Conservation (phyloP, 805 yeast species). For the Wickerhamiella hasegawae region DNA sequence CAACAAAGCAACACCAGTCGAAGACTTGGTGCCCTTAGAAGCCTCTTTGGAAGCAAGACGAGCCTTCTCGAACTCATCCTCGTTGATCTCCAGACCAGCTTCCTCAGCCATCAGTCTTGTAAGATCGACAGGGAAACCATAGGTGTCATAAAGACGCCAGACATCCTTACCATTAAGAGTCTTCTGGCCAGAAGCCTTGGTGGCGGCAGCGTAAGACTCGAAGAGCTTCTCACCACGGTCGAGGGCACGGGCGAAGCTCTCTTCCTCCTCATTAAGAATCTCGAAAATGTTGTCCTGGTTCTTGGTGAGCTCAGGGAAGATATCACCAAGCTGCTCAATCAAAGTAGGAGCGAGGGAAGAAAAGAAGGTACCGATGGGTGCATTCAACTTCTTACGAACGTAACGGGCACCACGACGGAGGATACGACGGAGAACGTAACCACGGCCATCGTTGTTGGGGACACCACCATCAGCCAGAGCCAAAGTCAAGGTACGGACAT, state of each 20-base stretch:
- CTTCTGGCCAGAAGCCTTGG: constrained; percentile 58
- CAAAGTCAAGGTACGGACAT: constrained; percentile 89
- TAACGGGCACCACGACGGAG: constrained; percentile 96
- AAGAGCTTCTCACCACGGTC: constrained; percentile 96
- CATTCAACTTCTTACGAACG: constrained; percentile 89
- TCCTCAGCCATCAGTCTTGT: constrained; percentile 99
- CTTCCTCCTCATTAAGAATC: constrained; percentile 90
- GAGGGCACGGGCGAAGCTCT: constrained; percentile 83
- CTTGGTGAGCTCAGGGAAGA: constrained; percentile 80
- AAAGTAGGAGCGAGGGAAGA: constrained; percentile 84
- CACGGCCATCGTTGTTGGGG: constrained; percentile 98
- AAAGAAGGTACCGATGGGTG: constrained; percentile 89
- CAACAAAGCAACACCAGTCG: constrained; percentile 40
- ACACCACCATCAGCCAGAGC: constrained; percentile 98
- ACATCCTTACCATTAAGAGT: constrained; percentile 84
- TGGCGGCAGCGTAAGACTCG: constrained; percentile 79
- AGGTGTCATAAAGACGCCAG: constrained; percentile 96
- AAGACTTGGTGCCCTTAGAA: constrained; percentile 71
- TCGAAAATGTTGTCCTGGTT: constrained; percentile 66
- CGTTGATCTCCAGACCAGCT: constrained; percentile 83
- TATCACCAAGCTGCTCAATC: constrained; percentile 69
- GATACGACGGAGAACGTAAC: constrained; percentile 92
- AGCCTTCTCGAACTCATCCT: constrained; percentile 82
- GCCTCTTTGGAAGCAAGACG: constrained; percentile 84
- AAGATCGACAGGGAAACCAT: constrained; percentile 97